These are phyloP conservation scores for Elaeagnus macrophylla DNA, from an alignment of 306 rosid species.

Conservation along the genomic window DNA sequence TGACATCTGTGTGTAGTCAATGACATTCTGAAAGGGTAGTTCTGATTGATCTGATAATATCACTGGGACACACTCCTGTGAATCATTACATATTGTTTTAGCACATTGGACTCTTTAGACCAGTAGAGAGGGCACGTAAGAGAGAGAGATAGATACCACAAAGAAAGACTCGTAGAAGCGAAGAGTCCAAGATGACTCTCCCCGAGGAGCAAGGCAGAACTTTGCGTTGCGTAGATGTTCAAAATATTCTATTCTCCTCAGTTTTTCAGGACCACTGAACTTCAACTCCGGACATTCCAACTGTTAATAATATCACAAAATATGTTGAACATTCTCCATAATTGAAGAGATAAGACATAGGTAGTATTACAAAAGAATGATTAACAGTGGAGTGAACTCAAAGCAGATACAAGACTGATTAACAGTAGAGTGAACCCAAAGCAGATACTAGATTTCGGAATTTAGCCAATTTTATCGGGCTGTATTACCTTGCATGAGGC, in stretches of 20 bases:
- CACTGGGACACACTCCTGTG: conserved; percentile 92
- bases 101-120: not conserved
- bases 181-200: conserved; percentile 98
- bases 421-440: no score
- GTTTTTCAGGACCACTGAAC: conserved; percentile 72
- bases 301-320: conserved; percentile 54
- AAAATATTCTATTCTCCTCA: conserved; percentile 74
- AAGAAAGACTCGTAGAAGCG: conserved; percentile 87
- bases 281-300: conserved; percentile 92
- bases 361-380: no score
- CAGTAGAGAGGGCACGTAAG: not conserved
- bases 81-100: conserved; percentile 13
- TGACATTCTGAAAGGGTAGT: conserved; percentile 86
- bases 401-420: no score
- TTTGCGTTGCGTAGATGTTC: conserved; percentile 77
- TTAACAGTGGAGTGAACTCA: no score
- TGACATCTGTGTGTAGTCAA: conserved; percentile 76
- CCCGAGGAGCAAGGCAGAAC: conserved; percentile 95
- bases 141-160: conserved; percentile 53
- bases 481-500: no score
- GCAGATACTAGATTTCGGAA: no score
- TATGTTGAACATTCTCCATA: conserved; percentile 2
- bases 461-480: no score
- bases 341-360: no score
- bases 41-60: conserved; percentile 77